These are phyloP conservation scores for Kodamaea derodonti DNA, from an alignment of 1,139 yeast genomes.

Conservation along the genomic window DNA sequence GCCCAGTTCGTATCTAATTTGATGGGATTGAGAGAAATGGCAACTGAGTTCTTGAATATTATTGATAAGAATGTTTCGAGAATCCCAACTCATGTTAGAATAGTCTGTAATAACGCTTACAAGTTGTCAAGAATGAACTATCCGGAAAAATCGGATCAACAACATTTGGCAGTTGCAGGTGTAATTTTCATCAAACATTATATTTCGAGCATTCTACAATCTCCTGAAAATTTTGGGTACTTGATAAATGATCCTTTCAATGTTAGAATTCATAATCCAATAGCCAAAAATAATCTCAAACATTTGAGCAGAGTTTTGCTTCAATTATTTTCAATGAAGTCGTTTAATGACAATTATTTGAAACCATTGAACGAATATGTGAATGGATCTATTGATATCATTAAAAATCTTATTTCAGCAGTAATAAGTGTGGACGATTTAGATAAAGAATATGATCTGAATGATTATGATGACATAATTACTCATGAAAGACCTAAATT, in stretches of 20 bases:
- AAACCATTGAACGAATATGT: constrained; percentile 80
- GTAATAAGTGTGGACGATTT: constrained; percentile 55
- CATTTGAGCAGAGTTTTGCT: constrained; percentile 58
- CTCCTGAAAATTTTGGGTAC: constrained; percentile 64
- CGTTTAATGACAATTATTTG: constrained; percentile 68
- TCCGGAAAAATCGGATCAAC: constrained; percentile 50
- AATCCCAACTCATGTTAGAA: constrained; percentile 61
- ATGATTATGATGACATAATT: constrained; percentile 69
- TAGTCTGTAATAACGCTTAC: constrained; percentile 35
- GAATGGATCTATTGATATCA: constrained; percentile 43
- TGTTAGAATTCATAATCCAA: constrained; percentile 24
- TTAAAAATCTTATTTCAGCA: constrained; percentile 40
- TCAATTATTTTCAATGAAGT: constrained; percentile 64
- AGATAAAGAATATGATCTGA: constrained; percentile 59
- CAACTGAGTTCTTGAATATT: constrained; percentile 53
- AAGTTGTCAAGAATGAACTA: constrained; percentile 36
- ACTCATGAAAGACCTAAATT: constrained; percentile 64
- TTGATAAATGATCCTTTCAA: constrained; percentile 24
- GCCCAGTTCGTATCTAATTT: constrained; percentile 67
- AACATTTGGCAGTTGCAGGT: constrained; percentile 66
- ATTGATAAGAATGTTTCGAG: constrained; percentile 33
- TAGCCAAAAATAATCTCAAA: constrained; percentile 47
- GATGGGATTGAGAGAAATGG: constrained; percentile 67
- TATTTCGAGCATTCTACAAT: constrained; percentile 59
- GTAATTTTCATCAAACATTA: constrained; percentile 63